Base-by-base conservation (phyloP, 2,329 filamentous ascomycete species). In the Trichothecium sympodiale region DNA sequence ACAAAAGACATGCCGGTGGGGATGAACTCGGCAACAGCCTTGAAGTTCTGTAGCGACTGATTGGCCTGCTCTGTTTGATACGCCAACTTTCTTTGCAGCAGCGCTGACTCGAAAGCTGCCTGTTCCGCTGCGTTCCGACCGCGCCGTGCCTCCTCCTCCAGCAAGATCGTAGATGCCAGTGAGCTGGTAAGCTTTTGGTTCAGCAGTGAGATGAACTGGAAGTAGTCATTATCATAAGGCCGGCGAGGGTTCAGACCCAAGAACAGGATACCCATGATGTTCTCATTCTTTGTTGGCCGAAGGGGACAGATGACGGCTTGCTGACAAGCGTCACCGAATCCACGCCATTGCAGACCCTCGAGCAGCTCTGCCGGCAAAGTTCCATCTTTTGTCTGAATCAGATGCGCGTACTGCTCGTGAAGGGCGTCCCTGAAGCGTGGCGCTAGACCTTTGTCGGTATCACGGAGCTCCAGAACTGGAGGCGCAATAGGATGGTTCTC, bases 1-100 rank as follows among this genome's bases (percentile, higher is more conserved):
- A 77, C 74, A 39, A 86, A 81, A 47, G 79, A 83, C 58, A 86
- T 78, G 14, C 81, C 82, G 2, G 83, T 76, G 0, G 82, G 82
- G 3, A 82, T 77, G 35, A 84, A 78, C 46, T 84, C 79, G 3
- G 80, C 77, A 56, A 86, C 79, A 5, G 74, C 65, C 7, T 77
- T 76, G 44, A 85, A 84, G 37, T 77, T 73, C 23, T 74, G 72
- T 38, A 80, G 73, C 31, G 70, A 66, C 39, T 67, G 60, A n/a
- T 60, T 61, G 3, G 64, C 58, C 43, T 70, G 64, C 38, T 63
- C 61, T 9, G 62, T 69, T 46, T 65, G 63, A 20, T 71, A 67
- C 13, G 73, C 76, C 17, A 85, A 61, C 46, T 81, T 74, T 44
- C 79, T 69, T 13, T 76, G 75, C 8, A 84, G 65, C 50, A 77